Evolutionary conservation across 257 asterid species (phyloP), one percentile per base, ranked within the genome.

Genomic region (Hygrophila difformis): DNA sequence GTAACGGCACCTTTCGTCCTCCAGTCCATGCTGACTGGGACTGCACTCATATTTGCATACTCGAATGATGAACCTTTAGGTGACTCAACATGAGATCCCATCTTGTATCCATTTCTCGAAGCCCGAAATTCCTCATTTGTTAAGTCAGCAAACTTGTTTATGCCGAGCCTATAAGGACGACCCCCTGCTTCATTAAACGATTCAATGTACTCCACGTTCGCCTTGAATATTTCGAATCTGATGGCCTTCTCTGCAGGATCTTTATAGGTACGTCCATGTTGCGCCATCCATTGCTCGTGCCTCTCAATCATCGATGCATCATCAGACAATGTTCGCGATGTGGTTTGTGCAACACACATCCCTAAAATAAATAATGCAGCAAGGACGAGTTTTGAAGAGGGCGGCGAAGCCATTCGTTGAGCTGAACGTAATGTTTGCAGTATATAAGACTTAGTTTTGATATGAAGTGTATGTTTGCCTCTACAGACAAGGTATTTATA

Each of bases 131-230:
- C 76, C n/a, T 64, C 57, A 31, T 69, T 66, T 4, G 69, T 72
- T 44, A 69, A 44, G 62, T 75, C 84, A 10, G 77, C 72, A 53
- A 71, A 75, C 11, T 51, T 42, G 12, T 75, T 75, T 40, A 63
- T 21, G 5, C 66, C 66, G 13, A 75, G 67, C 35, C 49, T 72
- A 47, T 65, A 72, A 18, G 58, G 18, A 13, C 40, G 35, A 0
- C 26, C 13, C 1, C 55, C 74, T 0, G 34, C 69, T 13, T 26
- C 55, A 18, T 73, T 77, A 14, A 40, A 38, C 1, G 81, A 67
- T 12, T 69, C 62, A 16, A 77, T 64, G 18, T 57, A 73, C 17
- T 48, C 61, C 2, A 61, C 64, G 14, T 69, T 72, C 18, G 44
- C 44, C 53, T 51, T 58, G 68, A 72, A 76, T 47, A 73, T 69